phyloP scores from a whole-genome alignment of 257 asterid species.

The Solanum sitiens region DNA sequence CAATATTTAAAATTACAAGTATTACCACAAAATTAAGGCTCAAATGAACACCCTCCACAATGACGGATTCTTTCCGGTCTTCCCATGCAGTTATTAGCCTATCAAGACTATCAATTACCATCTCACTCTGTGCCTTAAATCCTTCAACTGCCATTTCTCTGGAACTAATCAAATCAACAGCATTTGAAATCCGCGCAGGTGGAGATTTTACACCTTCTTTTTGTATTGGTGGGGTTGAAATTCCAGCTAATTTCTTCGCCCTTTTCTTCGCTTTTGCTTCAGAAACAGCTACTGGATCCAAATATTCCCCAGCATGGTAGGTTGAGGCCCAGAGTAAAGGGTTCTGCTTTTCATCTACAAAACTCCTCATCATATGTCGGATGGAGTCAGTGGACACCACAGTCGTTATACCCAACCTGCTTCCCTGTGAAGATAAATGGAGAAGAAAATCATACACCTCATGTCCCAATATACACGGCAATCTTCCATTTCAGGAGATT shows the following conservation, averaged over 20 bases:
- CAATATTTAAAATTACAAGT: background rate
- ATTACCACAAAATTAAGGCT: constrained; percentile 99
- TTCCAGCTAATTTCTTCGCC: constrained; percentile 62
- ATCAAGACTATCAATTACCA: constrained; percentile 98
- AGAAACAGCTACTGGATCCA: constrained; percentile 91
- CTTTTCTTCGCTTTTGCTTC: constrained; percentile 80
- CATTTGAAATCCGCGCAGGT: constrained; percentile 31
- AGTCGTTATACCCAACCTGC: constrained; percentile 98
- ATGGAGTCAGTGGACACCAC: constrained; percentile 96
- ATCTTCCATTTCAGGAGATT: background rate
- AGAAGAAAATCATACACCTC: background rate
- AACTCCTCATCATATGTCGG: constrained; percentile 99
- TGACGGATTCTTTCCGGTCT: constrained; percentile 90
- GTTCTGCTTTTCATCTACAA: constrained; percentile 80
- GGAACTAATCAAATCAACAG: constrained; percentile 49
- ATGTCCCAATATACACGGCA: background rate
- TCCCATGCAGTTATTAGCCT: constrained; percentile 95
- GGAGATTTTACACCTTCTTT: constrained; percentile 30
- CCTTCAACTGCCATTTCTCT: constrained; percentile 98
- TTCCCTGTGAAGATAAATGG: constrained; percentile 44
- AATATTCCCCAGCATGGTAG: constrained; percentile 92
- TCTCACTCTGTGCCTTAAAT: constrained; percentile 97
- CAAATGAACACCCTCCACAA: constrained; percentile 97
- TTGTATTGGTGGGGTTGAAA: constrained; percentile 32
- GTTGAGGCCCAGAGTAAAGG: constrained; percentile 99